These are phyloP conservation scores for Metschnikowia peoriensis DNA, from an alignment of 805 yeast genomes.

Conservation along the genomic window DNA sequence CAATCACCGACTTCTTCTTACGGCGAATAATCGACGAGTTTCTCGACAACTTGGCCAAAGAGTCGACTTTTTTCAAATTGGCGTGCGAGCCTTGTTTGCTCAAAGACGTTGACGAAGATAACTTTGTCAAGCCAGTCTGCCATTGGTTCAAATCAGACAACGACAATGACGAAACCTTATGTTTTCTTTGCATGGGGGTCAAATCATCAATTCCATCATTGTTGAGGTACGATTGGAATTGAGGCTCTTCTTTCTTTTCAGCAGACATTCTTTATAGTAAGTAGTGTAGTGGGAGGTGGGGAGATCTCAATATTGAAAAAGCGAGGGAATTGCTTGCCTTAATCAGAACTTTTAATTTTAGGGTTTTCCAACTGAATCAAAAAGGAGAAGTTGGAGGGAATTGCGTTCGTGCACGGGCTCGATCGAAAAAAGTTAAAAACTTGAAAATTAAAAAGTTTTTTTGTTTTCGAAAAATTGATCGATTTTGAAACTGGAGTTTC, in stretches of 20 bases:
- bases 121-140: conserved; percentile 47
- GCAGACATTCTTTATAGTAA: conserved; percentile 2
- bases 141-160: conserved; percentile 65
- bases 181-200: conserved; percentile 59
- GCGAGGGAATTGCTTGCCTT: too few relatives aligned
- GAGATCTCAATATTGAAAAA: background rate
- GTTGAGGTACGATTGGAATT: conserved; percentile 56
- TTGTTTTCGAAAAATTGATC: too few relatives aligned
- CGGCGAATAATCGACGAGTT: conserved; percentile 46
- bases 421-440: too few relatives aligned
- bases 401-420: too few relatives aligned
- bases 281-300: background rate
- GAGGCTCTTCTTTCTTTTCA: conserved; percentile 16
- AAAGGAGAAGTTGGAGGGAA: too few relatives aligned
- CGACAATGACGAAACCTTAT: conserved; percentile 64
- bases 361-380: too few relatives aligned
- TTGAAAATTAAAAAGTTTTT: too few relatives aligned
- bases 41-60: conserved; percentile 45
- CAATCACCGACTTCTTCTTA: conserved; percentile 53
- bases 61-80: conserved; percentile 43
- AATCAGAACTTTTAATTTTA: too few relatives aligned
- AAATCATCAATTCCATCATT: conserved; percentile 72
- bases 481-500: background rate
- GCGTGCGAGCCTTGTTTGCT: conserved; percentile 31
- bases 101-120: conserved; percentile 36